Percentiles rank a stretch among this genome's conserved stretches.
These are phyloP conservation scores for Rubroshorea leprosula DNA, from an alignment of 345 rosid genomes.

Conservation along the genomic window DNA sequence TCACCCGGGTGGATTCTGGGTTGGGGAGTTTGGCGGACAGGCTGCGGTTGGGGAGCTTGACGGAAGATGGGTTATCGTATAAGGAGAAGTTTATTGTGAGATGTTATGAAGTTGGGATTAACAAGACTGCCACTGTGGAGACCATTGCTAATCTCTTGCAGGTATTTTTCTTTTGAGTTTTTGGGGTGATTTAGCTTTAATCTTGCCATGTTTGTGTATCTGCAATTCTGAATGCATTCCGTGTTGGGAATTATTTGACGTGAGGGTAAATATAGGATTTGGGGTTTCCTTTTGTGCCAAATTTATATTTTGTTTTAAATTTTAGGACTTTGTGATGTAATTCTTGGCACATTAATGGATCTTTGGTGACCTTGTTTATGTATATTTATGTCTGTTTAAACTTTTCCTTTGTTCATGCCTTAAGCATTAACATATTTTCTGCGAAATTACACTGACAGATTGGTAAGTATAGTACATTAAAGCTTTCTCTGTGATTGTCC, in stretches of 20 bases:
- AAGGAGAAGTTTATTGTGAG: constrained; percentile 86
- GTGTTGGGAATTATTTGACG: too few relatives aligned
- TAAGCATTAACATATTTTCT: neutral
- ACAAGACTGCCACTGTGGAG: constrained; percentile 91
- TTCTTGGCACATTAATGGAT: neutral
- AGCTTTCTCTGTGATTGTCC: neutral
- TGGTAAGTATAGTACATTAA: neutral
- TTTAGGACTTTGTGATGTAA: neutral
- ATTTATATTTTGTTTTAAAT: neutral
- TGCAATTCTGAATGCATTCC: too few relatives aligned
- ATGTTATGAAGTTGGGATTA: constrained; percentile 89
- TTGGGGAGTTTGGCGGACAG: constrained; percentile 43
- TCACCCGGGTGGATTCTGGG: constrained; percentile 24
- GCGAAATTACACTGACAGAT: neutral
- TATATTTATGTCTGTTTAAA: too few relatives aligned
- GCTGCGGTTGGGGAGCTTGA: constrained; percentile 58
- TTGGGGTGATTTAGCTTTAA: too few relatives aligned
- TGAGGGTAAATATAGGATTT: too few relatives aligned
- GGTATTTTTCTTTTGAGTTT: constrained; percentile 24
- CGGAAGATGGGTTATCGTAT: constrained; percentile 69
- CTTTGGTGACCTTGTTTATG: neutral
- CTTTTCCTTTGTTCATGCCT: neutral
- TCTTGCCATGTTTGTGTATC: too few relatives aligned
- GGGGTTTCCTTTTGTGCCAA: too few relatives aligned
- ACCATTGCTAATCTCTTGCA: constrained; percentile 92